Percentiles rank a stretch among this genome's conserved stretches.
phyloP scores from a whole-genome alignment of 768 basidiomycete genomes.

The Boletus vermiculosoides region DNA sequence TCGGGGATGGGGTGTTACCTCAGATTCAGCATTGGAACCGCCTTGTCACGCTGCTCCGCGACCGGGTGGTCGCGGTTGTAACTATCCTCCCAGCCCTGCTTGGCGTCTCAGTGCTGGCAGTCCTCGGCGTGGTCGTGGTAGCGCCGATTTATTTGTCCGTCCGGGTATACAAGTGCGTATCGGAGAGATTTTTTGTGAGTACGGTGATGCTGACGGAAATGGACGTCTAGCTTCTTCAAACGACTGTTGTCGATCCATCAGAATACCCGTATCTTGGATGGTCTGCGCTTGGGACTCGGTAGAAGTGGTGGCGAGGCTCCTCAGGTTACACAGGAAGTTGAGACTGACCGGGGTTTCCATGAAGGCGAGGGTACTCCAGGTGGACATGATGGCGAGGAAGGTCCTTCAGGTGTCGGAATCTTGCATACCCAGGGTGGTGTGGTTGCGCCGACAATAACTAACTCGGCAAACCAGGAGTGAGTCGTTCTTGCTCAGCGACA shows the following conservation, averaged over 20 bases:
- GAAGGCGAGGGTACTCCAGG: background rate
- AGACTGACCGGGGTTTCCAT: background rate
- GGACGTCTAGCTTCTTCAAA: background rate
- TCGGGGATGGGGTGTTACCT: conserved; percentile 19
- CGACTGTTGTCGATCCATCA: background rate
- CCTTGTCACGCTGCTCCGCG: conserved; percentile 5
- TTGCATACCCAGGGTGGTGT: background rate
- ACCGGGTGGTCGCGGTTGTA: background rate
- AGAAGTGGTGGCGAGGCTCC: no score
- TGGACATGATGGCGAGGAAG: background rate
- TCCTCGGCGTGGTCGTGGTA: conserved; percentile 8
- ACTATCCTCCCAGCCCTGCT: conserved; percentile 15
- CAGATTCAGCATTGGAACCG: conserved; percentile 22
- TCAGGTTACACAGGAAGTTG: no score
- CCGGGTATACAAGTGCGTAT: conserved; percentile 11
- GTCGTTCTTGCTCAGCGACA: background rate
- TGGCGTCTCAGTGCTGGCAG: conserved; percentile 20
- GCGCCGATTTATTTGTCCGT: conserved; percentile 11
- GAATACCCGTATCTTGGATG: conserved; percentile 4
- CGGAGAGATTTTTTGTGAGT: background rate
- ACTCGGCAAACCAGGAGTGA: background rate
- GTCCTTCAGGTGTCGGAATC: background rate
- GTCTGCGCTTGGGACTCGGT: background rate
- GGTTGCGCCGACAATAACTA: background rate
- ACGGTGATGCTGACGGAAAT: background rate